Base-by-base conservation (phyloP, 73 alveolate species). In the Paramecium sonneborni region DNA sequence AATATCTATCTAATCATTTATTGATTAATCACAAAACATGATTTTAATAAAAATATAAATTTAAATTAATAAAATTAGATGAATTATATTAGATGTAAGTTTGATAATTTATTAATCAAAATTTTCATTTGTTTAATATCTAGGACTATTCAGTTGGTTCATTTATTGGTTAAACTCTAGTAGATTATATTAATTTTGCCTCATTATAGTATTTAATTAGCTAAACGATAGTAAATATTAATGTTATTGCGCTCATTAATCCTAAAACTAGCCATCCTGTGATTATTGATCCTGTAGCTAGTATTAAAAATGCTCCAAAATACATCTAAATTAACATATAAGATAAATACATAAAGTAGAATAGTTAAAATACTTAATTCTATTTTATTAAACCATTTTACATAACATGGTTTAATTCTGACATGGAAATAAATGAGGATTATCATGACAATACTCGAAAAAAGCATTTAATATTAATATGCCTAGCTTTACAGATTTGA, bases 391-490 rank as follows among this genome's bases (percentile, higher is more conserved):
- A 67, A 30, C 44, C 38, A 26, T 67, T 67, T 67, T 11, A 67
- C 84, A 24, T 67, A 67, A 12, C 84, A 67, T 24, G 84, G 84
- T 67, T 67, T 30, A 32, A 67, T 30, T 67, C 44, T 67, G 2
- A 30, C 1, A 67, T 30, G 44, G 11, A 67, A 30, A 67, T 67
- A 67, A 0, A 67, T 24, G 9, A 67, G 84, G 5, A 67, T 67
- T 67, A 32, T 3, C 38, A 67, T 67, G 6, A 67, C 84, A 67
- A 67, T 12, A 67, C 84, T 67, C 3, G 84, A 67, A 67, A 67
- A 67, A 2, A 67, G 44, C 84, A 67, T 67, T 67, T 67, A 67
- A 67, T 67, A 67, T 67, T 67, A 14, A 24, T 67, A 67, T 67
- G 84, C 84, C 23, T 67, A 30, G 2, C 23, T 44, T 67, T 67